Percentiles rank a stretch among this genome's conserved stretches.
These are phyloP conservation scores for Cardamine resedifolia DNA, from an alignment of 345 rosid genomes.

Conservation along the genomic window DNA sequence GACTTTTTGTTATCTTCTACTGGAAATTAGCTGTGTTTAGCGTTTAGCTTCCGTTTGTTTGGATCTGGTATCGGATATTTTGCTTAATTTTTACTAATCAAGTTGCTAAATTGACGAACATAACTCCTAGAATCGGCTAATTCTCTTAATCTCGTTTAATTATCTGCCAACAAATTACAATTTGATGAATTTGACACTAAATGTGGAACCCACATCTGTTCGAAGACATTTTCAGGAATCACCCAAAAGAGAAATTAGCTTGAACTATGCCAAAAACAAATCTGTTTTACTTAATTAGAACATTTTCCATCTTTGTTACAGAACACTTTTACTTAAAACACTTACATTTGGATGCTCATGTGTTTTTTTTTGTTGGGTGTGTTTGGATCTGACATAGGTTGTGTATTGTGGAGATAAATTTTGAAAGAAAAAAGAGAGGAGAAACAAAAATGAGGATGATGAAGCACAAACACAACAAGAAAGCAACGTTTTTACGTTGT, in stretches of 20 bases:
- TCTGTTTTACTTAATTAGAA: background rate
- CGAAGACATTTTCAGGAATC: background rate
- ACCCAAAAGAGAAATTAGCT: constrained; percentile 9
- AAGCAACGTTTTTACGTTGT: constrained; percentile 56
- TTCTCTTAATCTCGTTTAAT: background rate
- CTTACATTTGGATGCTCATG: background rate
- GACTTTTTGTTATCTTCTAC: background rate
- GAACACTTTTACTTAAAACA: constrained; percentile 1
- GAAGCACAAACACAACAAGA: constrained; percentile 66
- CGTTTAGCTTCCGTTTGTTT: constrained; percentile 9
- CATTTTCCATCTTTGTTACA: constrained; percentile 7
- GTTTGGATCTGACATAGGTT: constrained; percentile 24
- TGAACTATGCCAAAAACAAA: background rate
- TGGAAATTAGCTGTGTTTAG: constrained; percentile 1
- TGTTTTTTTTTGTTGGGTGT: background rate
- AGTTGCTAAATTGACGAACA: background rate
- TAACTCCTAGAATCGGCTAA: constrained; percentile 3
- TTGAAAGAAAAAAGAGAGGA: constrained; percentile 41
- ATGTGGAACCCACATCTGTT: constrained; percentile 19
- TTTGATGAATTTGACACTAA: constrained; percentile 7
- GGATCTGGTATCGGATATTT: constrained; percentile 17
- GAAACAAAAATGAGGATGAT: constrained; percentile 57
- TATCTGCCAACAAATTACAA: too few species aligned
- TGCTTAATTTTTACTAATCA: background rate
- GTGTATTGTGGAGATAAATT: constrained; percentile 30